A percentile compares a stretch with the other conserved stretches of the same genome.
Conservation (phyloP, 805 yeast genomes). For the Nakazawaea ishiwadae region DNA sequence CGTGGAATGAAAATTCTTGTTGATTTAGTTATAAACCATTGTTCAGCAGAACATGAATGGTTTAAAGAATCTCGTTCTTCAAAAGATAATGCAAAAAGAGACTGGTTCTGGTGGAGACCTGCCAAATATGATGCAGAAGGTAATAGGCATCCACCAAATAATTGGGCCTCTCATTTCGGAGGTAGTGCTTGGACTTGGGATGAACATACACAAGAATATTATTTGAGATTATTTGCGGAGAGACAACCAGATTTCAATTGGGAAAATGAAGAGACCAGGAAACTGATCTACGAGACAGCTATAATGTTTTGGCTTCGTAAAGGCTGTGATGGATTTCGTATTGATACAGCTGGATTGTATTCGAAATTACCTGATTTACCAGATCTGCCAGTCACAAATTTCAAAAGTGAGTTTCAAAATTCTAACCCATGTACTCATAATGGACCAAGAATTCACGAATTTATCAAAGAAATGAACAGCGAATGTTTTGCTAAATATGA, state of each 20-base stretch:
- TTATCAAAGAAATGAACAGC: conserved; percentile 45
- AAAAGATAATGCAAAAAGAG: conserved; percentile 48
- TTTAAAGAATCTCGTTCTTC: conserved; percentile 51
- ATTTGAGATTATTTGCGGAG: conserved; percentile 46
- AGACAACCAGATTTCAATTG: conserved; percentile 60
- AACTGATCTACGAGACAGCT: conserved; percentile 39
- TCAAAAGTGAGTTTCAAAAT: conserved; percentile 37
- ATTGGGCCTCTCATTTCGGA: conserved; percentile 49
- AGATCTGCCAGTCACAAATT: conserved; percentile 45
- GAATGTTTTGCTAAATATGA: conserved; percentile 41
- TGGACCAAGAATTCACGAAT: conserved; percentile 57
- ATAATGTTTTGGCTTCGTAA: conserved; percentile 49
- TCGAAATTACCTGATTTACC: conserved; percentile 40
- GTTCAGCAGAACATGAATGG: conserved; percentile 53
- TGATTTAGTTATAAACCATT: conserved; percentile 57
- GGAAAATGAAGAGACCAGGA: conserved; percentile 43
- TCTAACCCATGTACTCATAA: conserved; percentile 28
- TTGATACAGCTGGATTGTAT: conserved; percentile 51
- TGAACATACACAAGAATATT: conserved; percentile 49
- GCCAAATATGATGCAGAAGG: conserved; percentile 43
- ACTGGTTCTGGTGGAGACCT: conserved; percentile 58
- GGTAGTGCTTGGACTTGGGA: conserved; percentile 58
- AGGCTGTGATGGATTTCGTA: conserved; percentile 57
- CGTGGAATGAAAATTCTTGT: conserved; percentile 48
- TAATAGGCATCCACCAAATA: conserved; percentile 49